Percentiles rank a stretch among this genome's conserved stretches.
These are phyloP conservation scores for Penicillium sp. DNA, from an alignment of 2,329 filamentous ascomycete genomes.

Conservation along the genomic window DNA sequence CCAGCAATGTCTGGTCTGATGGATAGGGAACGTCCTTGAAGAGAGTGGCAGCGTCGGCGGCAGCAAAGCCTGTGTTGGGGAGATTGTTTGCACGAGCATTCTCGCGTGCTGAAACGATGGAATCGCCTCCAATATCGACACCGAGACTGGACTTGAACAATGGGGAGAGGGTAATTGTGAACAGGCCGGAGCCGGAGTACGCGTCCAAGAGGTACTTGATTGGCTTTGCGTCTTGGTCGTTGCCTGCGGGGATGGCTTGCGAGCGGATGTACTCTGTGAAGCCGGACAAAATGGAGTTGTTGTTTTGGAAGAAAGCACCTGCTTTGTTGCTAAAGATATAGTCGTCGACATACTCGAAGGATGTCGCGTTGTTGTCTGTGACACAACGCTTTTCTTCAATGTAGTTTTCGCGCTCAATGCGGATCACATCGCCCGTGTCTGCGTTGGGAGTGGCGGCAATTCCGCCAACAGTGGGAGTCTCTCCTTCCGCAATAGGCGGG, in stretches of 20 bases:
- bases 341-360: constrained; percentile 82
- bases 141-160: constrained; percentile 78
- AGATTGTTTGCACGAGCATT: constrained; percentile 80
- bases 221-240: constrained; percentile 34
- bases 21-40: constrained; percentile 75
- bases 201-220: constrained; percentile 93
- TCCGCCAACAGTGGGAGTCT: constrained; percentile 19
- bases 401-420: constrained; percentile 58
- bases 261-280: constrained; percentile 87
- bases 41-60: constrained; percentile 79
- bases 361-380: constrained; percentile 76
- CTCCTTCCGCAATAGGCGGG: constrained; percentile 11
- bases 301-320: constrained; percentile 98
- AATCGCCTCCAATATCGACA: constrained; percentile 81
- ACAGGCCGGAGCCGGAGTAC: constrained; percentile 95
- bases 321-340: constrained; percentile 88
- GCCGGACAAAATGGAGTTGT: constrained; percentile 88
- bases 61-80: constrained; percentile 76
- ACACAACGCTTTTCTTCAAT: constrained; percentile 84
- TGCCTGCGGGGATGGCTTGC: constrained; percentile 61
- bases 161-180: constrained; percentile 86
- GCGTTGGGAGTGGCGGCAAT: constrained; percentile 29
- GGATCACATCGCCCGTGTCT: constrained; percentile 47
- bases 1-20: constrained; percentile 80
- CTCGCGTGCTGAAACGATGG: constrained; percentile 71